Percentiles rank a stretch among this genome's conserved stretches.
These are phyloP conservation scores for Fusarium sp. DNA, from an alignment of 2,329 filamentous ascomycete genomes.

Conservation along the genomic window DNA sequence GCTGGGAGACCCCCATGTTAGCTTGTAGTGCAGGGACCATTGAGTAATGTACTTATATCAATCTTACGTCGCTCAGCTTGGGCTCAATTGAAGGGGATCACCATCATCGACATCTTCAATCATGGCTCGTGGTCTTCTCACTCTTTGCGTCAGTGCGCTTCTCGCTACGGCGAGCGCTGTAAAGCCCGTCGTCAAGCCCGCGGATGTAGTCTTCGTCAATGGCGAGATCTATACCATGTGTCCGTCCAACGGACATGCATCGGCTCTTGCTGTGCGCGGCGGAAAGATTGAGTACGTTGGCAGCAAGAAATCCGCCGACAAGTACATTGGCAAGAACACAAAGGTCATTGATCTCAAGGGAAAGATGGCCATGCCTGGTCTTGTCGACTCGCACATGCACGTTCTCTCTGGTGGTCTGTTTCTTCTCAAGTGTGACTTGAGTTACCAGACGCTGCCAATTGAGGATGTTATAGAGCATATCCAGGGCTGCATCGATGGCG, in stretches of 20 bases:
- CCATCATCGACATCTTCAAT: background rate
- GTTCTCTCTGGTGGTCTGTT: conserved; percentile 35
- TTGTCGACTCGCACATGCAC: conserved; percentile 45
- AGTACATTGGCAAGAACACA: conserved; percentile 39
- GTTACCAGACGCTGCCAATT: conserved; percentile 39
- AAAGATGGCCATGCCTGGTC: conserved; percentile 45
- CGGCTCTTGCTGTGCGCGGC: conserved; percentile 34
- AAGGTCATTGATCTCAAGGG: conserved; percentile 41
- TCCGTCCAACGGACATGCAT: conserved; percentile 10
- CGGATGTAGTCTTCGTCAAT: conserved; percentile 42
- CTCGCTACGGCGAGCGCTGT: conserved; percentile 8
- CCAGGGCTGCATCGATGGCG: conserved; percentile 38
- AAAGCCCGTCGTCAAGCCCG: conserved; percentile 5
- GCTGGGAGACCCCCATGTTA: background rate
- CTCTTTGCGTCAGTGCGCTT: conserved; percentile 25
- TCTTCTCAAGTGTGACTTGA: conserved; percentile 42
- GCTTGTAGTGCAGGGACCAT: background rate
- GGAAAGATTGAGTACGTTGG: conserved; percentile 39
- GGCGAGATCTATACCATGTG: conserved; percentile 42
- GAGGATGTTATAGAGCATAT: conserved; percentile 32
- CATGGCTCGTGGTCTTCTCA: conserved; percentile 31
- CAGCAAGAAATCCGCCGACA: conserved; percentile 21
- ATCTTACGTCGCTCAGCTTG: background rate
- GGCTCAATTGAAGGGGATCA: background rate
- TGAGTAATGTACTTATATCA: background rate